Evolutionary conservation across 1,284 basidiomycete species (phyloP).

Genomic region (Cryptococcus sp.): DNA sequence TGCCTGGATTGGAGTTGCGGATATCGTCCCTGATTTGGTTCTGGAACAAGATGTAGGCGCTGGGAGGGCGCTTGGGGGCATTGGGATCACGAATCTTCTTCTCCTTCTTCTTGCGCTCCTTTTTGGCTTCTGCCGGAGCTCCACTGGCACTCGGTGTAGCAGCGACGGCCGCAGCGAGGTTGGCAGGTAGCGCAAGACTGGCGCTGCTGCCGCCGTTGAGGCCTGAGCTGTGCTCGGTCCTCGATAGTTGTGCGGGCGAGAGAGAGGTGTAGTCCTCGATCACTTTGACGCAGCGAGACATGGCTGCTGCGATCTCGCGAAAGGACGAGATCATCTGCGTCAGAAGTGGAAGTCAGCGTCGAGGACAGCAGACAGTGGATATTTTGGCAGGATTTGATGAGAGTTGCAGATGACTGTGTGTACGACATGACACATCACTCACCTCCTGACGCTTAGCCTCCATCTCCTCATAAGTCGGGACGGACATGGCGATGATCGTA

Average conservation of each 20-base stretch:
- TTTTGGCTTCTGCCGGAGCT: conserved; percentile 18
- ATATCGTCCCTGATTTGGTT: conserved; percentile 76
- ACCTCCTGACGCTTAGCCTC: conserved; percentile 51
- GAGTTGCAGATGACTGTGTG: neutral
- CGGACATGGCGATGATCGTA: conserved; percentile 26
- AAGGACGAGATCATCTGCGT: conserved; percentile 52
- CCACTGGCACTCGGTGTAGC: too few relatives aligned
- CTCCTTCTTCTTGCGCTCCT: conserved; percentile 41
- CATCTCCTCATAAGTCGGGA: conserved; percentile 47
- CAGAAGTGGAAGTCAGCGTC: neutral
- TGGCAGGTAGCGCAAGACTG: conserved; percentile 20
- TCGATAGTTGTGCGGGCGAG: conserved; percentile 36
- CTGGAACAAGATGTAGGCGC: conserved; percentile 94
- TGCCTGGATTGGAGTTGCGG: conserved; percentile 61
- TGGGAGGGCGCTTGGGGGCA: conserved; percentile 90
- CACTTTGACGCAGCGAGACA: conserved; percentile 47
- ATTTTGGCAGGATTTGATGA: neutral
- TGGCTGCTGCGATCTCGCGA: conserved; percentile 49
- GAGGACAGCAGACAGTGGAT: neutral
- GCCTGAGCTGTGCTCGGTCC: conserved; percentile 15
- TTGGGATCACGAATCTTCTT: conserved; percentile 77
- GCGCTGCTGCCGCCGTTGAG: conserved; percentile 13
- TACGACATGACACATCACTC: conserved; percentile 12
- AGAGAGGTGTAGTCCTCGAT: conserved; percentile 51
- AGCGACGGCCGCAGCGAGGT: too few relatives aligned